Base-by-base conservation (phyloP, 192 early-diverging fungal genomes). In the Linnemannia exigua region DNA sequence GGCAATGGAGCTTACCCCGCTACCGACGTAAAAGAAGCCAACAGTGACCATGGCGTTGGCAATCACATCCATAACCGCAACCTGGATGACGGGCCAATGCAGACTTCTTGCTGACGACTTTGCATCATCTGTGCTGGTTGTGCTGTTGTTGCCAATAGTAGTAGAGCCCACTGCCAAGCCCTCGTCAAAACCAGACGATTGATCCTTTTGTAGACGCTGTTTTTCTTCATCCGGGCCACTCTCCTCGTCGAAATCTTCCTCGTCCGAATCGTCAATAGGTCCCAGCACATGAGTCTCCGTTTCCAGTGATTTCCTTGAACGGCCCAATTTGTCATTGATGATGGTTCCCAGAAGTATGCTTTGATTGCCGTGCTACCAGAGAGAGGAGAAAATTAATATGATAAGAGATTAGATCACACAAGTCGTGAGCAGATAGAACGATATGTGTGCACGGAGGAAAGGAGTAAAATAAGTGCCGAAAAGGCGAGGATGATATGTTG, bases 1-100 rank as follows among this genome's bases (percentile, higher is more conserved):
- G 33, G 70, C 5, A 17, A 58, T n/a, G n/a, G n/a, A n/a, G n/a
- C 88, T 88, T 90, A 93, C 92, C 50, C 92, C 92, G 79, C 91
- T 92, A 15, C 92, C 92, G 50, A 93, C 82, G 63, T 91, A 87
- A 36, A 90, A 90, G 74, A 93, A 92, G 11, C 91, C 92, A 67
- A 93, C 66, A 4, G 91, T 93, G 1, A 92, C 89, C 36, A 87
- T 78, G 66, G 90, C 90, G 58, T 92, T 92, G 20, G 90, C 92
- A 61, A 91, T 72, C 6, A 91, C 87, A 79, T 93, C 92, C 74
- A 93, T 84, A 5, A 87, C 47, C 2, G 91, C 84, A 38, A 67
- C 80, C 28, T 86, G 79, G 67, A 82, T 80, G 16, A 85, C 79
- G 17, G 72, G 76, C 83, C 79, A 81, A 37, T 88, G 78, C 22